phyloP scores from a whole-genome alignment of 2,329 filamentous ascomycete species.

The Scortechinia acanthostroma region DNA sequence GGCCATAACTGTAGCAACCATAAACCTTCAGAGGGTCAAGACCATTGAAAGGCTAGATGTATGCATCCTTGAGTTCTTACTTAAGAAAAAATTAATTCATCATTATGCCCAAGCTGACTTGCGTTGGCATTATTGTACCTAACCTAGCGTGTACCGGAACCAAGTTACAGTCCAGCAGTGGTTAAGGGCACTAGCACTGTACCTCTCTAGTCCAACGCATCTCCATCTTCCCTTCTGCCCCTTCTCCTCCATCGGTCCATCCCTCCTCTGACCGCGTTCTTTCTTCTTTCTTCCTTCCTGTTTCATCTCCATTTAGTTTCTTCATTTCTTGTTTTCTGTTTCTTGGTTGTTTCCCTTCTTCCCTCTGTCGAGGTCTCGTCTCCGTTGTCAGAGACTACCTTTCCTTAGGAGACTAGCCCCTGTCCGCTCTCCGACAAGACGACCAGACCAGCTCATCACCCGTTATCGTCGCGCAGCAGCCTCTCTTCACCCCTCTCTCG shows the following conservation, averaged over 20 bases:
- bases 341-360: not conserved
- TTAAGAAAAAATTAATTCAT: too few relatives aligned
- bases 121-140: too few relatives aligned
- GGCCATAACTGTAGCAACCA: too few relatives aligned
- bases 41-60: too few relatives aligned
- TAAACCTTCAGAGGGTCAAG: too few relatives aligned
- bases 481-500: not conserved
- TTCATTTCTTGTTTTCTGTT: not conserved
- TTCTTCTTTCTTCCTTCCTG: not conserved
- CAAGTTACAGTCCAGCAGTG: not conserved
- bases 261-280: not conserved
- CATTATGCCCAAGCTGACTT: too few relatives aligned
- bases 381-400: not conserved
- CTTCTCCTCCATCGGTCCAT: not conserved
- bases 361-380: not conserved
- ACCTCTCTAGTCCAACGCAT: too few relatives aligned
- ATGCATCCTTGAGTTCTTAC: too few relatives aligned
- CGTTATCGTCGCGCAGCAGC: not conserved
- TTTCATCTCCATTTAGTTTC: not conserved
- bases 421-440: not conserved
- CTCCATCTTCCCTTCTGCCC: not conserved
- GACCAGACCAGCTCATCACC: not conserved
- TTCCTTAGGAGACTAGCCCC: too few relatives aligned
- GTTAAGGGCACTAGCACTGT: too few relatives aligned
- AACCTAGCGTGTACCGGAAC: too few relatives aligned